A percentile compares a stretch with the other conserved stretches of the same genome.
phyloP scores from a whole-genome alignment of 2,329 filamentous ascomycete genomes.

The Zelopaecilomyces penicillatus region DNA sequence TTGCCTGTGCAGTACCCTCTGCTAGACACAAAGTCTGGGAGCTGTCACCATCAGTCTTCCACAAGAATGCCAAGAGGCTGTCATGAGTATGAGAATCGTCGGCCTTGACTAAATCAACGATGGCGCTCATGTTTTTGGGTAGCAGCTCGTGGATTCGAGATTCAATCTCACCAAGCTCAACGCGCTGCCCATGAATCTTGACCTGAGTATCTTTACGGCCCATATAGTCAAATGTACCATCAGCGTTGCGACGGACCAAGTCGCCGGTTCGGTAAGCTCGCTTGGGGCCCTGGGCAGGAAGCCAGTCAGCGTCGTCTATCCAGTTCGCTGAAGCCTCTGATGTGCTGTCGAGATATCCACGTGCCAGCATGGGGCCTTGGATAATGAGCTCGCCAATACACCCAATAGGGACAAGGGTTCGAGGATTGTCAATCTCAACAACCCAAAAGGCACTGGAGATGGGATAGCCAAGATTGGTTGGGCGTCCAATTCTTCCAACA shows the following conservation, averaged over 20 bases:
- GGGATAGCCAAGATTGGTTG: not conserved
- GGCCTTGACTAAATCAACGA: not conserved
- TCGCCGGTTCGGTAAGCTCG: constrained; percentile 2
- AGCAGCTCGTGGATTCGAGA: not conserved
- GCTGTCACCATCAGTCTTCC: not conserved
- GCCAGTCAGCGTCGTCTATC: not conserved
- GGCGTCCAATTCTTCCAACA: too few species aligned
- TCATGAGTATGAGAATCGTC: not conserved
- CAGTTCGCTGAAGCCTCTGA: not conserved
- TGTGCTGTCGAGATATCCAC: constrained; percentile 4
- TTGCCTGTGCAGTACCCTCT: not conserved
- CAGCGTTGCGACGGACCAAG: constrained; percentile 13
- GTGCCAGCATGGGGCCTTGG: constrained; percentile 9
- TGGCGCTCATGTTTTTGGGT: not conserved
- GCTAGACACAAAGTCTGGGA: not conserved
- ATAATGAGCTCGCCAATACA: constrained; percentile 10
- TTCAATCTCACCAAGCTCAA: constrained; percentile 29
- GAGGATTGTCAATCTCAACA: not conserved
- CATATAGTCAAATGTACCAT: constrained; percentile 28
- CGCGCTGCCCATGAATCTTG: constrained; percentile 44
- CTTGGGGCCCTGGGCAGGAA: not conserved
- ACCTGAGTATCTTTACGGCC: constrained; percentile 45
- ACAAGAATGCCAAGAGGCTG: not conserved
- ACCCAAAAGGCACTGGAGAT: not conserved
- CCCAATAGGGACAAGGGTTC: constrained; percentile 3